These are phyloP conservation scores for Aspergillus ochraceus DNA, from an alignment of 2,329 filamentous ascomycete species.

Conservation along the genomic window DNA sequence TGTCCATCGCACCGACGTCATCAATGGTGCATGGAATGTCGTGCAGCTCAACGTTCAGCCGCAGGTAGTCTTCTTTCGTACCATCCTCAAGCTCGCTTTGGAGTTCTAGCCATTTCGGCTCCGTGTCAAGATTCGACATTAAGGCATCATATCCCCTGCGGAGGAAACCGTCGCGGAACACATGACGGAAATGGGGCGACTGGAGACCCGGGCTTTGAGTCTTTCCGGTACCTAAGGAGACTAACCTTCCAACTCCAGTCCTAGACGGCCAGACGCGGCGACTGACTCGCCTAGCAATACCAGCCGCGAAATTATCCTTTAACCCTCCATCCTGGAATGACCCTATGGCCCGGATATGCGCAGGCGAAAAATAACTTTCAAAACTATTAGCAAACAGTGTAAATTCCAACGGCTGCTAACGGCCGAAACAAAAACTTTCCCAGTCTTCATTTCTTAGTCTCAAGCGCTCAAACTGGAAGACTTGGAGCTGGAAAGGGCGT, in stretches of 20 bases:
- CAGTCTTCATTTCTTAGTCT: background rate
- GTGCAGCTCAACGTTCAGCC: conserved; percentile 14
- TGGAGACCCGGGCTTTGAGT: background rate
- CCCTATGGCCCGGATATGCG: conserved; percentile 10
- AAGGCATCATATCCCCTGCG: conserved; percentile 18
- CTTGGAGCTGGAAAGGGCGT: background rate
- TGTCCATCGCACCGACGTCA: conserved; percentile 16
- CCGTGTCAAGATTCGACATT: conserved; percentile 23
- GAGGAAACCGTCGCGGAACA: conserved; percentile 23
- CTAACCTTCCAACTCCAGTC: conserved; percentile 10
- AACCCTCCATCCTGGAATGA: conserved; percentile 17
- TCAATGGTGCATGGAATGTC: conserved; percentile 14
- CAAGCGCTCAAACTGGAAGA: background rate
- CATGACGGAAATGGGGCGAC: conserved; percentile 20
- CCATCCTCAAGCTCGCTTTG: conserved; percentile 6
- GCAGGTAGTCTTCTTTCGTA: conserved; percentile 10
- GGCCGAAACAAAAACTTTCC: background rate
- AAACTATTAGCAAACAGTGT: background rate
- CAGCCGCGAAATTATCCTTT: conserved; percentile 16
- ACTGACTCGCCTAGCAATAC: conserved; percentile 12
- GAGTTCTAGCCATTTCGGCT: conserved; percentile 17
- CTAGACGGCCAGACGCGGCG: conserved; percentile 18
- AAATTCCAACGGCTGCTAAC: background rate
- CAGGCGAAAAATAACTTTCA: conserved; percentile 17
- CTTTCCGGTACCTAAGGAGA: conserved; percentile 20